phyloP scores from a whole-genome alignment of 2,329 filamentous ascomycete genomes.

The Trichoderma cornu-damae region DNA sequence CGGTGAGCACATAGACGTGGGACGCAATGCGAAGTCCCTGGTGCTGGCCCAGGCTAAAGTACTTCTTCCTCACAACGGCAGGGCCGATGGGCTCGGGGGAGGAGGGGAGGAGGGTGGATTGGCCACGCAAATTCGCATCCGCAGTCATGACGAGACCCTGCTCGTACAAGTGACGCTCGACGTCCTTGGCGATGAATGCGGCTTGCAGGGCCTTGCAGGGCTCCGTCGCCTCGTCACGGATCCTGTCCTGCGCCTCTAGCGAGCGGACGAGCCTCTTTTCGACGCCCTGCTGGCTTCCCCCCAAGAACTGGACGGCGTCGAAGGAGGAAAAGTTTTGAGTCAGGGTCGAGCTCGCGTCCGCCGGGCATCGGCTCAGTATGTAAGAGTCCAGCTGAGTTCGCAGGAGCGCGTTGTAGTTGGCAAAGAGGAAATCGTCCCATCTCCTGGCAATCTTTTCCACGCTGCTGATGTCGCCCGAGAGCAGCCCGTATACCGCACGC shows the following conservation, averaged over 20 bases:
- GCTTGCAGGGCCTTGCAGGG: slow-evolving; percentile 74
- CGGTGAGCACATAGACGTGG: slow-evolving; percentile 60
- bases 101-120: slow-evolving; percentile 29
- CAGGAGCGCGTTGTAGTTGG: slow-evolving; percentile 80
- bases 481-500: slow-evolving; percentile 79
- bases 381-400: slow-evolving; percentile 75
- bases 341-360: slow-evolving; percentile 49
- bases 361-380: slow-evolving; percentile 50
- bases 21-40: slow-evolving; percentile 63
- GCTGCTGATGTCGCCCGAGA: slow-evolving; percentile 77
- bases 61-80: slow-evolving; percentile 41
- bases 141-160: slow-evolving; percentile 45
- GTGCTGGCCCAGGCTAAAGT: slow-evolving; percentile 52
- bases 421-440: slow-evolving; percentile 85
- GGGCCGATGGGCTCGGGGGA: slow-evolving; percentile 25
- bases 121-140: slow-evolving; percentile 23
- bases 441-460: slow-evolving; percentile 70
- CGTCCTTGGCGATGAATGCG: slow-evolving; percentile 62
- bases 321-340: slow-evolving; percentile 58
- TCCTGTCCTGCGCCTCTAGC: slow-evolving; percentile 53
- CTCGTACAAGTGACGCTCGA: slow-evolving; percentile 53
- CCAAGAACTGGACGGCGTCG: slow-evolving; percentile 59
- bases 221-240: slow-evolving; percentile 53
- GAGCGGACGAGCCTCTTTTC: slow-evolving; percentile 55
- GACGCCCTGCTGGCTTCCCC: slow-evolving; percentile 48